A percentile compares a stretch with the other conserved stretches of the same genome.
Conservation (phyloP, 1,284 basidiomycete species). For the Ustilago crameri region DNA sequence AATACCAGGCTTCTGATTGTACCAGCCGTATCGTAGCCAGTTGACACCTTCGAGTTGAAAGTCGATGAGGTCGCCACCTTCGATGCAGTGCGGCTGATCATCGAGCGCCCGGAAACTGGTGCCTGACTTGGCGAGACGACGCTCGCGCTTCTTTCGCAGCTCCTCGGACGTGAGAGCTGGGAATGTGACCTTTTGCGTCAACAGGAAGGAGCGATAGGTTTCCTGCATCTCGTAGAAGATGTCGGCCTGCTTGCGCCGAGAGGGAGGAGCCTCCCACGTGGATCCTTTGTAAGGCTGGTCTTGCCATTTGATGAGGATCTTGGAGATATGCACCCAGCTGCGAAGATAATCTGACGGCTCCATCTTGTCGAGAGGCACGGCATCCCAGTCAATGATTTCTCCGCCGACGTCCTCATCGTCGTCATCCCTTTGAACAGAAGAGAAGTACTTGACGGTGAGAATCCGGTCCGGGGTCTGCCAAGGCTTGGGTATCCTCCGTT, state of each 20-base stretch:
- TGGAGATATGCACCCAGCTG: slow-evolving; percentile 38
- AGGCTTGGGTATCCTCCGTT: slow-evolving; percentile 44
- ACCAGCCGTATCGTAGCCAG: slow-evolving; percentile 75
- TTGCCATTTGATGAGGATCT: slow-evolving; percentile 78
- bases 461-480: slow-evolving; percentile 57
- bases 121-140: slow-evolving; percentile 29
- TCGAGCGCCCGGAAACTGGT: slow-evolving; percentile 65
- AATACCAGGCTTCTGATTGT: slow-evolving; percentile 84
- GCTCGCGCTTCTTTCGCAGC: slow-evolving; percentile 55
- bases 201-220: slow-evolving; percentile 77
- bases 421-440: slow-evolving; percentile 25
- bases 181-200: slow-evolving; percentile 76
- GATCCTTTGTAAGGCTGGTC: slow-evolving; percentile 89
- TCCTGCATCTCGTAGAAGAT: slow-evolving; percentile 75
- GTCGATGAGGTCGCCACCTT: slow-evolving; percentile 68
- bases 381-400: slow-evolving; percentile 30
- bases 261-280: slow-evolving; percentile 86
- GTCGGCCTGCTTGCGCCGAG: slow-evolving; percentile 73
- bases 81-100: slow-evolving; percentile 70
- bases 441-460: slow-evolving; percentile 44
- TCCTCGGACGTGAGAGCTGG: slow-evolving; percentile 69
- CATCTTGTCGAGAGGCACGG: slow-evolving; percentile 21
- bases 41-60: slow-evolving; percentile 86
- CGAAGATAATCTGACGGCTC: slow-evolving; percentile 30
- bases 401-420: slow-evolving; percentile 33